phyloP scores from a whole-genome alignment of 1,284 basidiomycete genomes.

The Moniliella sp. region DNA sequence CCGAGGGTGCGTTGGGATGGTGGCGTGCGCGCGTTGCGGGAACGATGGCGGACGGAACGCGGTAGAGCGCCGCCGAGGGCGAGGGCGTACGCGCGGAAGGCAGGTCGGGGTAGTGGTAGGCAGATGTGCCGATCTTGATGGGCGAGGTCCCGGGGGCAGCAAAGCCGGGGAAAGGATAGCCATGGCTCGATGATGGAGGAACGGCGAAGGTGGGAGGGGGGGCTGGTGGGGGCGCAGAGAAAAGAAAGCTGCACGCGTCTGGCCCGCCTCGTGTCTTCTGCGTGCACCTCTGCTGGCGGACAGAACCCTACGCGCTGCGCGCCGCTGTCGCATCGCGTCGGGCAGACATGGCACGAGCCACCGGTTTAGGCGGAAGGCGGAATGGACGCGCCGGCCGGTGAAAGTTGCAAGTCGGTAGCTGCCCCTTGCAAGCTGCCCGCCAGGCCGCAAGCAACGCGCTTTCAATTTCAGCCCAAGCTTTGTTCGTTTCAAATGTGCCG shows the following conservation, averaged over 20 bases:
- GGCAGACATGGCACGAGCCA: not conserved
- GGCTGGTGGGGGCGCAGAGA: not conserved
- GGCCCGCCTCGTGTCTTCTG: not conserved
- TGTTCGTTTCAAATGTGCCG: too few species aligned
- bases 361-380: too few species aligned
- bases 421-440: too few species aligned
- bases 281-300: not conserved
- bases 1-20: constrained; percentile 4
- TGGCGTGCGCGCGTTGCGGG: constrained; percentile 2
- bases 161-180: not conserved
- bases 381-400: too few species aligned
- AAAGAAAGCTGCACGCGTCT: not conserved
- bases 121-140: not conserved
- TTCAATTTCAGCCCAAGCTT: too few species aligned
- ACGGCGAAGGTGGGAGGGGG: not conserved
- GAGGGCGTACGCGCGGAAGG: constrained; percentile 9
- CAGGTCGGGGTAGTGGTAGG: constrained; percentile 1
- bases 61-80: constrained; percentile 13
- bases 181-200: not conserved
- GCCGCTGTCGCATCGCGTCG: not conserved
- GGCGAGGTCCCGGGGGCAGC: not conserved
- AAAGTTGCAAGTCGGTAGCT: too few species aligned
- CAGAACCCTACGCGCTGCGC: too few species aligned
- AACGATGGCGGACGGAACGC: constrained; percentile 4
- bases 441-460: too few species aligned